Evolutionary conservation across 352 stramenopile species (phyloP), one percentile per base, ranked within the genome.

Genomic region (Pythium phragmitis): DNA sequence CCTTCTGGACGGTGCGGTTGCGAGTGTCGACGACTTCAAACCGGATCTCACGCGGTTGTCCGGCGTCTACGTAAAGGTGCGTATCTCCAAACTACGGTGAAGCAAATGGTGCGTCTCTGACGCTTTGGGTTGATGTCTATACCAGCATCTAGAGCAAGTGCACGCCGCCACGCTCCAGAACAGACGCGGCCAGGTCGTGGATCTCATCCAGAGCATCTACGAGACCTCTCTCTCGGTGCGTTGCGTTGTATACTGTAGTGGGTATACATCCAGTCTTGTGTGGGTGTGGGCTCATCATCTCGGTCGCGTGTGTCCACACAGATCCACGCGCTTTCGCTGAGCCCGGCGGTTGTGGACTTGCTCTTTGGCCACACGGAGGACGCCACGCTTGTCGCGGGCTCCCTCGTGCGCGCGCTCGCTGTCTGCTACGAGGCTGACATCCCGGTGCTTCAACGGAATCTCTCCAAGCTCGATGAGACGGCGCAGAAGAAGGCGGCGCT

Each of bases 381-480:
- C n/a, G 72, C 73, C 17, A 65, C 73, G 9, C 43, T 73, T 11
- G 66, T 69, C 5, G 42, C 64, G 4, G 53, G 78, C 0, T 77
- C 81, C 13, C 47, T 94, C 12, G n/a, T 88, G 26, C 74, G 69
- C n/a, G 61, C 67, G 0, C 68, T 94, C 3, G 57, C 82, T 17
- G 65, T 76, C 19, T 85, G 76, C 60, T 92, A 91, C 63, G 82
- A 94, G 53, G 62, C 51, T 8, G 77, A 81, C 37, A 33, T 92
- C 23, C 78, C 80, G 1, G 34, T 41, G 4, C 45, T 92, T 23
- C 79, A 92, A 54, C 66, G 69, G 3, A 72, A 79, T 16, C 14
- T 89, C 26, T 28, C 45, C 9, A 82, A 69, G 14, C 68, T 87
- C 21, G 74, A 88, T 33, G 79, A 80, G 2, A 75, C 57, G 58